Percentiles rank a stretch among this genome's conserved stretches.
Conservation (phyloP, 2,329 filamentous ascomycete genomes). For the Sporothrix variecibatus region DNA sequence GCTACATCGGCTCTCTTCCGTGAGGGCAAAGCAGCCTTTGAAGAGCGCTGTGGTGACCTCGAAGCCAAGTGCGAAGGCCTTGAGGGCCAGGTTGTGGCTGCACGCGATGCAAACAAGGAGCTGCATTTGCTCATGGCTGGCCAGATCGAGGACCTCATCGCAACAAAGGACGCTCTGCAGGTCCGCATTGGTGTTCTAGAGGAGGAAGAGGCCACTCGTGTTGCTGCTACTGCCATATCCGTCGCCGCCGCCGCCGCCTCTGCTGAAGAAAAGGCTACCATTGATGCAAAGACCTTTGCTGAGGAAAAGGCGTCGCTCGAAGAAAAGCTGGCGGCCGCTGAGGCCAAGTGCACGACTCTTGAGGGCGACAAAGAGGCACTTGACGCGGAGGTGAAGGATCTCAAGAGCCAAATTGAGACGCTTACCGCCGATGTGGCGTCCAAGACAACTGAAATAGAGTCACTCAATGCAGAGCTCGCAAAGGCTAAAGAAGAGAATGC, state of each 20-base stretch:
- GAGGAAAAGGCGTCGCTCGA: not conserved
- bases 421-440: slow-evolving; percentile 12
- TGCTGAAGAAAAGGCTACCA: not conserved
- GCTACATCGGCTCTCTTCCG: not conserved
- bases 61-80: slow-evolving; percentile 24
- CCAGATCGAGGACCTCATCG: slow-evolving; percentile 28
- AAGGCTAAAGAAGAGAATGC: slow-evolving; percentile 18
- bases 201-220: slow-evolving; percentile 19
- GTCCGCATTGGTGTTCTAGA: slow-evolving; percentile 21
- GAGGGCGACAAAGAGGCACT: slow-evolving; percentile 15
- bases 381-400: not conserved
- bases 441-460: not conserved
- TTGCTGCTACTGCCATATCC: not conserved
- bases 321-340: slow-evolving; percentile 4
- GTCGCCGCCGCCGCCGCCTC: not conserved
- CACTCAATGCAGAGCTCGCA: not conserved
- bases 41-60: slow-evolving; percentile 17
- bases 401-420: not conserved
- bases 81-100: slow-evolving; percentile 26
- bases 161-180: slow-evolving; percentile 27
- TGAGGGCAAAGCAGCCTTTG: slow-evolving; percentile 11
- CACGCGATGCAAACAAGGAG: slow-evolving; percentile 25
- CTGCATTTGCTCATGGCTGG: slow-evolving; percentile 27
- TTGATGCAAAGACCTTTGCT: not conserved
- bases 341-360: slow-evolving; percentile 3